These are phyloP conservation scores for Penicillium sp. DNA, from an alignment of 2,329 filamentous ascomycete genomes.

Conservation along the genomic window DNA sequence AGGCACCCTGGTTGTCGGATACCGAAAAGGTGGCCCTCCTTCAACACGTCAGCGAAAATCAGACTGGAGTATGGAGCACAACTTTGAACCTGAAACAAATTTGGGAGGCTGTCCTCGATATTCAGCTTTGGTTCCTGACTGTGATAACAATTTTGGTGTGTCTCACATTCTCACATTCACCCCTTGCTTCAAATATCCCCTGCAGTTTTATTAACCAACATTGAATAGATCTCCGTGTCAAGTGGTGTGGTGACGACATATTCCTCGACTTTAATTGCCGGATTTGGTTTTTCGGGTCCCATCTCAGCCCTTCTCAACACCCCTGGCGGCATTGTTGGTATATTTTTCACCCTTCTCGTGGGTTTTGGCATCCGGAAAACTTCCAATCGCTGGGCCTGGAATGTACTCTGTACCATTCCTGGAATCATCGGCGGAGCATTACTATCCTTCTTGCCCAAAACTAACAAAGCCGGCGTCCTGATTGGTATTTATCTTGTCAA, in stretches of 20 bases:
- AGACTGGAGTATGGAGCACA: slow-evolving; percentile 55
- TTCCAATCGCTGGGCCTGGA: slow-evolving; percentile 44
- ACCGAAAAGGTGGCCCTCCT: slow-evolving; percentile 42
- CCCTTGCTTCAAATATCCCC: background rate
- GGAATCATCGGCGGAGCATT: slow-evolving; percentile 48
- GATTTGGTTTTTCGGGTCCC: slow-evolving; percentile 46
- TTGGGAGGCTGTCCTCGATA: slow-evolving; percentile 46
- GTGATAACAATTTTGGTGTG: slow-evolving; percentile 28
- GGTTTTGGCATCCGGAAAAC: slow-evolving; percentile 43
- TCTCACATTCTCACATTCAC: background rate
- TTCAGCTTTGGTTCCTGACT: slow-evolving; percentile 49
- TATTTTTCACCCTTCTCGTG: slow-evolving; percentile 43
- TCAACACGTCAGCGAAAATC: slow-evolving; percentile 48
- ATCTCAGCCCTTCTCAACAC: slow-evolving; percentile 48
- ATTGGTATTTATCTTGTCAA: slow-evolving; percentile 50
- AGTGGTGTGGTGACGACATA: slow-evolving; percentile 50
- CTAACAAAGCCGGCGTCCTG: slow-evolving; percentile 45
- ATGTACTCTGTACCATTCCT: slow-evolving; percentile 47
- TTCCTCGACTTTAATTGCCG: slow-evolving; percentile 43
- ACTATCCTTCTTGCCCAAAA: slow-evolving; percentile 37
- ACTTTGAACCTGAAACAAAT: slow-evolving; percentile 51
- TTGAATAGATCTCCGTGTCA: slow-evolving; percentile 37
- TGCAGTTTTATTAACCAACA: slow-evolving; percentile 17
- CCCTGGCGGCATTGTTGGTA: slow-evolving; percentile 45
- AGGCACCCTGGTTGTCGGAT: slow-evolving; percentile 36